Evolutionary conservation across 345 rosid species (phyloP), one percentile per base, ranked within the genome.

Genomic region (Citrus medica): DNA sequence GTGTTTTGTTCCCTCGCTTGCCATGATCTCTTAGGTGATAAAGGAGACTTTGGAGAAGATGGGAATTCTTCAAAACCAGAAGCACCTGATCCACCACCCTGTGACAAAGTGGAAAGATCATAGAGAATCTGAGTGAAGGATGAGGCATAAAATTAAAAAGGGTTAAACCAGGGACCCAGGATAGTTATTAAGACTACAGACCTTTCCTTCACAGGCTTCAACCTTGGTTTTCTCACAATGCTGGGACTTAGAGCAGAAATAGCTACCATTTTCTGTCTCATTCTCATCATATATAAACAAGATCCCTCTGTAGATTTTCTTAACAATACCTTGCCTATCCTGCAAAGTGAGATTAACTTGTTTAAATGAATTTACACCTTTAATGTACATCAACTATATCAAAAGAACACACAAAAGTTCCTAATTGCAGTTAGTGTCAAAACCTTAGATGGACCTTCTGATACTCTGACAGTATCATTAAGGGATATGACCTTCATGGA

Each of bases 301-400:
- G 76, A 86, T 80, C 59, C 99, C 98, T 82, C 97, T 84, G 79
- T 96, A 96, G 33, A 94, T 90, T 87, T 94, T 94, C 86, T 86
- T 94, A 32, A 90, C 90, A 83, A 86, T 82, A 75, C 99, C 99
- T 86, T 96, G 90, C 85, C 84, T 89, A 86, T 89, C 98, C 99
- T 96, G 87, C 83, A 88, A 82, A 66, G 61, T 67, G 61, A 35
- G 67, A 35, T 71, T 67, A 74, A 76, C 9, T 46, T 80, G 61
- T 78, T 51, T 10, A 55, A 62, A 79, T 35, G 27, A 46, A 74
- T 53, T 40, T 38, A 40, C 33, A 9, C 40, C 8, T 37, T 28
- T 24, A 4, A 58, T 61, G 17, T 21, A 37, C 25, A 78, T 38
- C 68, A 65, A 22, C 51, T 35, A 64, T 13, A 32, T 33, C 24